Conservation (phyloP, 1,284 basidiomycete genomes). For the Puccinia polysora region DNA sequence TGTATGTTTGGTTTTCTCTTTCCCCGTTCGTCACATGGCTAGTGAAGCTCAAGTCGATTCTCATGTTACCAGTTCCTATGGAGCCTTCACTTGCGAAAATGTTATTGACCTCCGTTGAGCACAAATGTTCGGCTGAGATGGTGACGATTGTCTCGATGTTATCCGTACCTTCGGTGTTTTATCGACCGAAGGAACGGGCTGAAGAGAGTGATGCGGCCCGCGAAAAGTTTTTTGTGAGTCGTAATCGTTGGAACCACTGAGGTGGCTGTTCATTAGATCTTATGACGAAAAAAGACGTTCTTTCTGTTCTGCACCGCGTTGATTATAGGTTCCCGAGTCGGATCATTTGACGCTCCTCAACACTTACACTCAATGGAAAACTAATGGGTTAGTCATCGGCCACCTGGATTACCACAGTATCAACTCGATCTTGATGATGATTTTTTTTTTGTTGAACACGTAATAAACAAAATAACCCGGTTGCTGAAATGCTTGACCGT, state of each 20-base stretch:
- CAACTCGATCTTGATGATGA: background rate
- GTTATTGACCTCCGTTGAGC: constrained; percentile 90
- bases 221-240: constrained; percentile 81
- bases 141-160: constrained; percentile 98
- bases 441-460: too few species aligned
- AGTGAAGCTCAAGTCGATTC: background rate
- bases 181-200: constrained; percentile 87
- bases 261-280: background rate
- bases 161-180: constrained; percentile 93
- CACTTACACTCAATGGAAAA: constrained; percentile 97
- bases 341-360: constrained; percentile 94
- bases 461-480: background rate
- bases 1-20: constrained; percentile 52
- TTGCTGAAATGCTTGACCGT: background rate
- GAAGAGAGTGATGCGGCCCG: constrained; percentile 93
- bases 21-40: background rate
- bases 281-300: background rate
- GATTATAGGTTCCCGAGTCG: constrained; percentile 68
- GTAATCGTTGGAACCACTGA: background rate
- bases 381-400: constrained; percentile 67
- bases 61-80: constrained; percentile 51
- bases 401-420: background rate
- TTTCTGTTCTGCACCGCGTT: background rate
- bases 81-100: constrained; percentile 93
- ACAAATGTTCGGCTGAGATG: constrained; percentile 90